Base-by-base conservation (phyloP, 306 rosid genomes). In the Oemleria cerasiformis region DNA sequence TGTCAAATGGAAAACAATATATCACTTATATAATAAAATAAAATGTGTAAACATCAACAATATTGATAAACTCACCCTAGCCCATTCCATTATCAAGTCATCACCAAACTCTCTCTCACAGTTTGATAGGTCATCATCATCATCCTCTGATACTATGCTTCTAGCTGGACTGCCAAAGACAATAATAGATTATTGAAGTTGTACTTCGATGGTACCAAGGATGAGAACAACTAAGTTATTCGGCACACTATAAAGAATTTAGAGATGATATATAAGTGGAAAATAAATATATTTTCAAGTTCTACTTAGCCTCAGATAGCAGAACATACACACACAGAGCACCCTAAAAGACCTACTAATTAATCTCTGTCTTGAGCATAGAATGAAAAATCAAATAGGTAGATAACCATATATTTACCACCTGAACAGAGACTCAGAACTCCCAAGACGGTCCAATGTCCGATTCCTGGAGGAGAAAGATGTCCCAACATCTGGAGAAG, bases 161-260 rank as follows among this genome's bases (percentile, higher is more conserved):
- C 84, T 89, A 77, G 59, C 94, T 91, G 98, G 97, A 87, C 98
- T 94, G 98, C 91, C 91, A 87, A 84, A 73, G 69, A 84, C 72
- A 87, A 82, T 61, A 83, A 53, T 21, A 77, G 78, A 77, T 88
- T 76, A 88, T 56, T 78, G 56, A 69, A 66, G 62, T 63, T 71
- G 78, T 59, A 36, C n/a, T 53, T n/a, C 39, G 16, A 44, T 47
- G 59, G 14, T 49, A 69, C 69, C 53, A 61, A 69, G 67, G 59
- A 67, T 25, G 21, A 57, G 19, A 59, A 23, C 57, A 69, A 76
- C 73, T 16, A 70, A 63, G 71, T 51, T 57, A 69, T 44, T 30
- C 58, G 10, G 42, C 62, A 45, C n/a, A 4, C 2, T 47, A 54
- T 75, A 47, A 55, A 80, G 65, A 72, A 78, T 73, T 41, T 57